Evolutionary conservation across 2,329 filamentous ascomycete species (phyloP).

Genomic region (Aspergillus quadricinctus): DNA sequence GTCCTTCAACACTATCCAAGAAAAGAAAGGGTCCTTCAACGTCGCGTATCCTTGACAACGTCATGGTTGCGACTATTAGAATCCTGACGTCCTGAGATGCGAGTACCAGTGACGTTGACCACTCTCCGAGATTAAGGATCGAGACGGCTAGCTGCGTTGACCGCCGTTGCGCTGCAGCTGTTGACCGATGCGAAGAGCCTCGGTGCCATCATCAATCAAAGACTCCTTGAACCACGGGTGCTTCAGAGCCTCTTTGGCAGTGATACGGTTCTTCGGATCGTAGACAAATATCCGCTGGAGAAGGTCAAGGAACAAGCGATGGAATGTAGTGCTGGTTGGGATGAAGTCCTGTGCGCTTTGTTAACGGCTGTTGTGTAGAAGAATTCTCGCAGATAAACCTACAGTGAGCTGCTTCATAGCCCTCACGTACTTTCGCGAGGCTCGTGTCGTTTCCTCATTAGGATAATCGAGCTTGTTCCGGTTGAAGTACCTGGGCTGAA

Average conservation of each 20-base stretch:
- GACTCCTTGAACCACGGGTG: slow-evolving; percentile 64
- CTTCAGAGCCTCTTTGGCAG: slow-evolving; percentile 60
- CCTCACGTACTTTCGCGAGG: slow-evolving; percentile 62
- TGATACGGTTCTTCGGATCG: slow-evolving; percentile 61
- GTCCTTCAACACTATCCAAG: slow-evolving; percentile 17
- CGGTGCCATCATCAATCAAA: slow-evolving; percentile 62
- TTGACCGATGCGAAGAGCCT: slow-evolving; percentile 56
- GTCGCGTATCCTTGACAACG: slow-evolving; percentile 4
- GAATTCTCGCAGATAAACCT: slow-evolving; percentile 22
- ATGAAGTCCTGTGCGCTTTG: slow-evolving; percentile 55
- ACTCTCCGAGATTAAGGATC: not conserved
- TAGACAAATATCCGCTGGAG: slow-evolving; percentile 62
- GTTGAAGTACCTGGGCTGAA: slow-evolving; percentile 48
- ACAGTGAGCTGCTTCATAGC: slow-evolving; percentile 63
- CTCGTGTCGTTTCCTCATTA: slow-evolving; percentile 58
- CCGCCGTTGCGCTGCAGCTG: slow-evolving; percentile 30
- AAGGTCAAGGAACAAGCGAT: slow-evolving; percentile 60
- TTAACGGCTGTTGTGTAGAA: slow-evolving; percentile 14
- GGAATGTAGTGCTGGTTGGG: slow-evolving; percentile 55
- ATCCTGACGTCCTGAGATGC: not conserved
- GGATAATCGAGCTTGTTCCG: slow-evolving; percentile 59
- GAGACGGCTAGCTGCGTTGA: slow-evolving; percentile 15
- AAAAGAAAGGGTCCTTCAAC: slow-evolving; percentile 16
- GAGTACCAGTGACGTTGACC: not conserved
- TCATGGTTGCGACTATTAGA: not conserved